Conservation (phyloP, 2,329 filamentous ascomycete genomes). For the Didymella segeticola region DNA sequence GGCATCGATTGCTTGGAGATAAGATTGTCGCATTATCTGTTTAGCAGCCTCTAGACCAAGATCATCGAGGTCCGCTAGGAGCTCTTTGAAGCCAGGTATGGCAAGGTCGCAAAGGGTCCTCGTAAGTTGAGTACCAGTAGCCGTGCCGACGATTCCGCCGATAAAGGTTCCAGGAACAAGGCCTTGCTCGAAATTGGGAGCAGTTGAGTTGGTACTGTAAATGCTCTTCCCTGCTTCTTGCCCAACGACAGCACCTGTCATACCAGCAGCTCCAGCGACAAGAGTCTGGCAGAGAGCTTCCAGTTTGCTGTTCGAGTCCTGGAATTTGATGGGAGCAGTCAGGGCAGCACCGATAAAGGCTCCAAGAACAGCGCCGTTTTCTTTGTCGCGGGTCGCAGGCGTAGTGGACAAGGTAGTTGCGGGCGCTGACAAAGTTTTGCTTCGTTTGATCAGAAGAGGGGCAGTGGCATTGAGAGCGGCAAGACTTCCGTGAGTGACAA, state of each 20-base stretch:
- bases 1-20: background rate
- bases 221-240: background rate
- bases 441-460: background rate
- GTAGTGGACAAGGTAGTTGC: background rate
- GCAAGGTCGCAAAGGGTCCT: background rate
- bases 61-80: background rate
- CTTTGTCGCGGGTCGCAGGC: background rate
- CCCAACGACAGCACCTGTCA: background rate
- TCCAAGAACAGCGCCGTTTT: background rate
- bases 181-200: background rate
- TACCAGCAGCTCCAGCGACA: background rate
- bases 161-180: background rate
- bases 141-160: background rate
- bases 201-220: background rate
- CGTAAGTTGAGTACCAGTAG: background rate
- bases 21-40: background rate
- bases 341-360: background rate
- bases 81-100: background rate
- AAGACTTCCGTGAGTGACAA: background rate
- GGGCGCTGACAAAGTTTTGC: background rate
- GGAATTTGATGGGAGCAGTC: background rate
- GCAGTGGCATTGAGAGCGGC: background rate
- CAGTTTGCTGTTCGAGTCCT: background rate
- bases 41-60: background rate
- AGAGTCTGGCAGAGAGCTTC: background rate